Conservation (phyloP, 495 filamentous ascomycete genomes). For the Talaromyces ruber region DNA sequence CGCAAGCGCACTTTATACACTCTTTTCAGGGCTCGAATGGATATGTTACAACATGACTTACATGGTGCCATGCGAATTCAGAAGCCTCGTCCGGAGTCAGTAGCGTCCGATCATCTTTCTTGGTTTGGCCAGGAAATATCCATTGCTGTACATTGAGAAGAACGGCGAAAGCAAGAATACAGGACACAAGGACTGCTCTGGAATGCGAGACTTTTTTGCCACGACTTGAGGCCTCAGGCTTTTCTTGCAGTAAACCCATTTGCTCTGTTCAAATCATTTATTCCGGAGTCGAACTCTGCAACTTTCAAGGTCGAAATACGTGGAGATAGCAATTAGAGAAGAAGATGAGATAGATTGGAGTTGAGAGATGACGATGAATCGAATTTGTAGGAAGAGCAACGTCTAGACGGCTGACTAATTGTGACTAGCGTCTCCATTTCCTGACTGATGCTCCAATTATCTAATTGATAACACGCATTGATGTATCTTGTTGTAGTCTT, state of each 20-base stretch:
- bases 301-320: no score
- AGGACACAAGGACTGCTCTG: neutral
- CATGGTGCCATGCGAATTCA: constrained; percentile 1
- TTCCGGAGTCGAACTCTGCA: neutral
- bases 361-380: neutral
- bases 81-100: neutral
- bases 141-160: neutral
- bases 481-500: neutral
- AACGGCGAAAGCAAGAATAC: neutral
- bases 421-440: neutral
- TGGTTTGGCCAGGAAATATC: neutral
- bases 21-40: neutral
- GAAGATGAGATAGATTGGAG: neutral
- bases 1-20: neutral
- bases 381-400: neutral
- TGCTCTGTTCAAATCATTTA: neutral
- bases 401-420: neutral
- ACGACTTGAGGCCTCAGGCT: neutral
- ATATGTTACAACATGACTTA: neutral
- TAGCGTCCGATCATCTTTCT: neutral
- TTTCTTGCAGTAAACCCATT: neutral
- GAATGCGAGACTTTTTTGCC: neutral
- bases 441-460: neutral
- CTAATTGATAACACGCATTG: neutral
- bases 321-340: neutral